A percentile compares a stretch with the other conserved stretches of the same genome.
These are phyloP conservation scores for Alternaria rosae DNA, from an alignment of 2,329 filamentous ascomycete species.

Conservation along the genomic window DNA sequence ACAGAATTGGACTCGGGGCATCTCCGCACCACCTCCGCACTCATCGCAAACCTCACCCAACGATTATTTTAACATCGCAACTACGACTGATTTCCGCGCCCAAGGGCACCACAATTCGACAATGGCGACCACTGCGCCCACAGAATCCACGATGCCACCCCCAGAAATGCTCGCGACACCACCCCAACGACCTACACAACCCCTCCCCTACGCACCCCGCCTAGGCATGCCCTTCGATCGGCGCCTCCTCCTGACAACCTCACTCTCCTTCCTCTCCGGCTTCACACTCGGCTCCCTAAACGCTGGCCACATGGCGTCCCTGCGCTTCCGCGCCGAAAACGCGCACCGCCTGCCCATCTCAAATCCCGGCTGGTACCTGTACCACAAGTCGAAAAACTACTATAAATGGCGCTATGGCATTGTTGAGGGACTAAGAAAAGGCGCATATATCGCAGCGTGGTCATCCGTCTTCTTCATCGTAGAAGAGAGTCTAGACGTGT, in stretches of 20 bases:
- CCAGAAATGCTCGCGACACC: neutral
- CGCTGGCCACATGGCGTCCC: slow-evolving; percentile 74
- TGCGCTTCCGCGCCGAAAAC: slow-evolving; percentile 94
- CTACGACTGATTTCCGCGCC: fast-evolving
- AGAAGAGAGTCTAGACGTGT: slow-evolving; percentile 84
- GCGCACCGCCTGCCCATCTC: slow-evolving; percentile 88
- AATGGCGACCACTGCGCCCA: slow-evolving; percentile 6
- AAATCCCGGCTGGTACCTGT: slow-evolving; percentile 93
- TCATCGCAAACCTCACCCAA: slow-evolving; percentile 8
- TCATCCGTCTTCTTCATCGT: slow-evolving; percentile 78
- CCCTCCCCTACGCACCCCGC: slow-evolving; percentile 39
- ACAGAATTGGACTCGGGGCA: neutral
- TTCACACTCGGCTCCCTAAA: slow-evolving; percentile 74
- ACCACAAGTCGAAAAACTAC: slow-evolving; percentile 98
- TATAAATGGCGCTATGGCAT: slow-evolving; percentile 79
- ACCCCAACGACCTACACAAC: neutral
- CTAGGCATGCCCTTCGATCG: slow-evolving; percentile 69
- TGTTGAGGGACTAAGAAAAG: slow-evolving; percentile 80
- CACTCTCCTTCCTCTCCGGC: slow-evolving; percentile 72
- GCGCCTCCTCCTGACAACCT: slow-evolving; percentile 71
- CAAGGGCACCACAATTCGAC: neutral
- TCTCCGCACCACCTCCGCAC: slow-evolving; percentile 27
- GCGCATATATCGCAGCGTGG: slow-evolving; percentile 73
- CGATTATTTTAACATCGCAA: neutral
- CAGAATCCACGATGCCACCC: neutral